Base-by-base conservation (phyloP, 78 protist species). In the Polysphondylium violaceum region DNA sequence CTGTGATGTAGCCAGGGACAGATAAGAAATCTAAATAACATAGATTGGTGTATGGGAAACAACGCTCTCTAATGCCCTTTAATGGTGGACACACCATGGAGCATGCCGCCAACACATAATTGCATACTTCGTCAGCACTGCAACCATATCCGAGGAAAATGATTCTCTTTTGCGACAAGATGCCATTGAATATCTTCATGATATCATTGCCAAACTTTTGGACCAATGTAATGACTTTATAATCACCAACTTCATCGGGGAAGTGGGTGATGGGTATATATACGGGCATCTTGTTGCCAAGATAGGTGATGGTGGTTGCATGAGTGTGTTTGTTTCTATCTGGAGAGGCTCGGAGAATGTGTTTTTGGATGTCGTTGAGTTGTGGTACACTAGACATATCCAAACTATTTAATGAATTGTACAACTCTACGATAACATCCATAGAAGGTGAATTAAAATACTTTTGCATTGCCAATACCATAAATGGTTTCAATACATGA, bases 81-180 rank as follows among this genome's bases (percentile, higher is more conserved):
- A 96, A 40, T 11, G 98, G 95, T 7, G 98, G 98, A 60, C 88
- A 76, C 4, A 94, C 91, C 96, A 94, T 91, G 23, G 64, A 59
- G 58, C 87, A 50, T 23, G 96, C 90, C 27, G 86, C 85, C 50
- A 96, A 64, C 11, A 85, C 94, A 61, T 73, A 76, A 27, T 85
- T 72, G 72, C 96, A 87, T 40, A 96, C 90, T 21, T 77, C 91
- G 33, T 36, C 73, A 16, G 98, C 94, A 17, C 93, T 58, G 36
- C 79, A 81, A 27, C 71, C 69, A 86, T 86, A 79, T 11, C 98
- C 97, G 16, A 95, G 59, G 69, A 96, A 97, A 41, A 96, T 23
- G 33, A 96, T 61, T 44, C 97, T 74, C 92, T 92, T 88, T 47
- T 93, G 87, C 25, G 40, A 55, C n/a, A 96, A 64, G 14, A 96